Conservation (phyloP, 768 basidiomycete genomes). For the Auricularia auricula-judae region DNA sequence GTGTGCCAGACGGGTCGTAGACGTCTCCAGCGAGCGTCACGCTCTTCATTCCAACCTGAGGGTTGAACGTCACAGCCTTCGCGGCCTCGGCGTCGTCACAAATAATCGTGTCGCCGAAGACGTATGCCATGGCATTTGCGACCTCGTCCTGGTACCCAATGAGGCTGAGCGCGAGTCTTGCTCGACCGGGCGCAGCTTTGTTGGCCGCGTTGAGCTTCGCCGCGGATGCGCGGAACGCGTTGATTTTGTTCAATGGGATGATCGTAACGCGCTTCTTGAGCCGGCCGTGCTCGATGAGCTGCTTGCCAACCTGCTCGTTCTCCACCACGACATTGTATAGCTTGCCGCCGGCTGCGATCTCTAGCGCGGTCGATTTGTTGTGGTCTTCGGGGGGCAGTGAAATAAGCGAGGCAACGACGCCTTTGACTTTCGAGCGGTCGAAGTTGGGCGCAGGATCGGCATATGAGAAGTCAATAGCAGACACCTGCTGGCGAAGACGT, state of each 20-base stretch:
- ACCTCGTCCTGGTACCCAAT: conserved; percentile 77
- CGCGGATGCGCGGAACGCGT: conserved; percentile 39
- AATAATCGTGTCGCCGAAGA: conserved; percentile 87
- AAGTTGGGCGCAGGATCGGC: conserved; percentile 65
- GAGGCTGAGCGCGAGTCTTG: conserved; percentile 77
- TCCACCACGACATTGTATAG: conserved; percentile 92
- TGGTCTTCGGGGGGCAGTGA: conserved; percentile 57
- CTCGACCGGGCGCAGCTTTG: conserved; percentile 66
- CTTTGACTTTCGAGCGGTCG: conserved; percentile 79
- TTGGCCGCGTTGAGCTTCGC: conserved; percentile 74
- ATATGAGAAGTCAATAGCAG: conserved; percentile 77
- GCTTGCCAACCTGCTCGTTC: conserved; percentile 79
- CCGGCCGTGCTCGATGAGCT: conserved; percentile 63
- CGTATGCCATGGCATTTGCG: conserved; percentile 80
- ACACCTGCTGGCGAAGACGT: conserved; percentile 48
- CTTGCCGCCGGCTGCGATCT: conserved; percentile 82
- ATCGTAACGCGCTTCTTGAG: conserved; percentile 86
- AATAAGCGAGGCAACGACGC: conserved; percentile 84
- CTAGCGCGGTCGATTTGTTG: conserved; percentile 78
- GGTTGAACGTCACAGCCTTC: conserved; percentile 75
- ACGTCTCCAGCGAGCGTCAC: conserved; percentile 93
- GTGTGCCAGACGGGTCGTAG: conserved; percentile 90
- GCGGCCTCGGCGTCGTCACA: conserved; percentile 84
- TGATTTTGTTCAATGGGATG: conserved; percentile 90
- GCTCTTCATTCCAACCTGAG: conserved; percentile 56